phyloP scores from a whole-genome alignment of 2,329 filamentous ascomycete genomes.

The Xylaria polymorpha region DNA sequence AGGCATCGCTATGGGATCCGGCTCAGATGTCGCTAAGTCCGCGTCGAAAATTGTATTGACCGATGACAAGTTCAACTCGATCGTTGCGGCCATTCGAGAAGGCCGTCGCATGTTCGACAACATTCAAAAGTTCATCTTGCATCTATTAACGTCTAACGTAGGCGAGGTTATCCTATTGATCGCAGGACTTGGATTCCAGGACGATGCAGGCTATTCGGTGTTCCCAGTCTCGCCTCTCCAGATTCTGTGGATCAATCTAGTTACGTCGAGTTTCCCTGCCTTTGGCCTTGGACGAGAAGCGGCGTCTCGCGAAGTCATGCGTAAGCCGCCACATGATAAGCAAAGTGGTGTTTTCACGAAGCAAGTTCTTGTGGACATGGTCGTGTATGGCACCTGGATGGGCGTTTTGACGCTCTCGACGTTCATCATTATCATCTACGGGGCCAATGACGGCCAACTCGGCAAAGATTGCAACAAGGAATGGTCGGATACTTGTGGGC shows the following conservation, averaged over 20 bases:
- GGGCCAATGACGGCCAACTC: conserved; percentile 65
- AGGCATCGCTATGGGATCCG: conserved; percentile 90
- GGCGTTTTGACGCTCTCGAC: conserved; percentile 73
- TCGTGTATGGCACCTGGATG: conserved; percentile 84
- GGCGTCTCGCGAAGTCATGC: conserved; percentile 81
- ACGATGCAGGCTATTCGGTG: conserved; percentile 76
- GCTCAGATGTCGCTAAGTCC: conserved; percentile 86
- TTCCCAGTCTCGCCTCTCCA: conserved; percentile 88
- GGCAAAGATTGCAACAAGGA: conserved; percentile 71
- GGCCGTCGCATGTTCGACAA: conserved; percentile 89
- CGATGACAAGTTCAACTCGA: conserved; percentile 89
- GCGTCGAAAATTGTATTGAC: conserved; percentile 85
- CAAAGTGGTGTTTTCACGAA: conserved; percentile 77
- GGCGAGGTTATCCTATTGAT: conserved; percentile 85
- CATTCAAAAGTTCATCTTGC: conserved; percentile 87
- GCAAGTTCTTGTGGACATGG: conserved; percentile 82
- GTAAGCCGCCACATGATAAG: conserved; percentile 79
- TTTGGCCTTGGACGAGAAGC: conserved; percentile 87
- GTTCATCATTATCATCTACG: conserved; percentile 73
- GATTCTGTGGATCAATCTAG: conserved; percentile 95
- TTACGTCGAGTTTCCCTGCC: conserved; percentile 87
- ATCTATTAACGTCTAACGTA: conserved; percentile 83
- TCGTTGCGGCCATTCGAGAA: conserved; percentile 84
- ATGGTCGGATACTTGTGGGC: conserved; percentile 65
- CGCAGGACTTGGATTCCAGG: conserved; percentile 84